Evolutionary conservation across 169 alveolate genomes (phyloP), one percentile per base, ranked within the genome.

Genomic region (Plasmodium gonderi): DNA sequence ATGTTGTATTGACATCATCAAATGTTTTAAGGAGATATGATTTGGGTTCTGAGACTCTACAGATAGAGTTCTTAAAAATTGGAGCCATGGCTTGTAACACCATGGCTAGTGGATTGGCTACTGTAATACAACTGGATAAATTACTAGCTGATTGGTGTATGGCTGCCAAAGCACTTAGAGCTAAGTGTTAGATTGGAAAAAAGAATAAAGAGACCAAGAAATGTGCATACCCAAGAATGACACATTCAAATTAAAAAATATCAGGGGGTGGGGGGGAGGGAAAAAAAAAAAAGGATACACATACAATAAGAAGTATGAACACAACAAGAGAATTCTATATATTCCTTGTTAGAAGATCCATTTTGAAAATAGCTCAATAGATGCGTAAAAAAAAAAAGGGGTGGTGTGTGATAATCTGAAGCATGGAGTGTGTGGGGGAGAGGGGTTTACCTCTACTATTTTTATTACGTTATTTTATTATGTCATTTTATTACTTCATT

Each of bases 1-100:
- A 98, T 81, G 96, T 98, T 36, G 95, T 97, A 31, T 69, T 91
- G 31, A 94, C 96, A 0, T 92, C 95, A 80, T 74, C 95, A 49
- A 94, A 91, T 80, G 95, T 94, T 40, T 72, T 94, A 45, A 91
- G 95, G 40, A 91, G 96, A 65, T 94, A 85, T 47, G 95, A 94
- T 60, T 31, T 94, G n/a, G 95, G 94, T 3, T 92, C 92, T 80
- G 95, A 85, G 72, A 90, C 91, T 36, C 67, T 83, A 20, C 93
- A 87, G 17, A 76, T 94, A 68, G 96, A 94, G 74, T 94, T 81
- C 42, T 79, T 94, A 77, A 94, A 94, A 75, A 94, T 92, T 65
- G 95, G 93, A 7, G 96, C 95, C 17, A 91, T 94, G 80, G 92
- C 95, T 54, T 94, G 95, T 74, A 92, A 92, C 74, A 83, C 91